phyloP scores from a whole-genome alignment of 116 monocot genomes.

The Trichopus zeylanicus region DNA sequence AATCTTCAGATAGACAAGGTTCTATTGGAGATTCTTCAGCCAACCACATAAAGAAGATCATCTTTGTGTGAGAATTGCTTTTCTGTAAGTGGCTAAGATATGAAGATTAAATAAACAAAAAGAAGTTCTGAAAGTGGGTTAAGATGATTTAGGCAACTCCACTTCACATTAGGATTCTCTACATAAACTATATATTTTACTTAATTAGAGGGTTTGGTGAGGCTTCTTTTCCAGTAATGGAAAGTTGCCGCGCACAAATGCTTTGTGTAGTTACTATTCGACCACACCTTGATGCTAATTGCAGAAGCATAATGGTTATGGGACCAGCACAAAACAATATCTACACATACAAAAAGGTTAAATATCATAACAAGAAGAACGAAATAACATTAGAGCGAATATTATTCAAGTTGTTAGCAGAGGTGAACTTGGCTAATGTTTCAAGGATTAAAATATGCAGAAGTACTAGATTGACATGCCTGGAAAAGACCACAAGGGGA shows the following conservation, averaged over 20 bases:
- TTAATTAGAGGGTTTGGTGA: slow-evolving; percentile 19
- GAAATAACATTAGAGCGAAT: too few relatives aligned
- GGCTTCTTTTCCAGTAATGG: slow-evolving; percentile 22
- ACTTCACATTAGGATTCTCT: slow-evolving; percentile 2
- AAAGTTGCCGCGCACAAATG: slow-evolving; percentile 8
- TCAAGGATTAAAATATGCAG: background rate
- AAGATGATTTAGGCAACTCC: slow-evolving; percentile 3
- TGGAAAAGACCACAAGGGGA: slow-evolving; percentile 9
- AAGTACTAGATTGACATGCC: slow-evolving; percentile 1
- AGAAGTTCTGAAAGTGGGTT: slow-evolving; percentile 9
- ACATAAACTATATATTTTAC: background rate
- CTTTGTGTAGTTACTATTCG: slow-evolving; percentile 7
- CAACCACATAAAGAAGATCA: slow-evolving; percentile 12
- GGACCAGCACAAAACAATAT: background rate
- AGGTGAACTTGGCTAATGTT: background rate
- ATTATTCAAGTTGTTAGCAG: too few relatives aligned
- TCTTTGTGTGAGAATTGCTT: slow-evolving; percentile 17
- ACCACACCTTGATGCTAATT: slow-evolving; percentile 12
- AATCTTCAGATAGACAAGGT: slow-evolving; percentile 2
- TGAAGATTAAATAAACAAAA: slow-evolving; percentile 3
- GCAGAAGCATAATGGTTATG: slow-evolving; percentile 2
- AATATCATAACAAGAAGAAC: slow-evolving; percentile 1
- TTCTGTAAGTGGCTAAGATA: background rate
- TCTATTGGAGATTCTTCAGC: slow-evolving; percentile 5
- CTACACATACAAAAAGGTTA: background rate